Conservation (phyloP, 805 yeast genomes). For the Wickerhamomyces chaumierensis region DNA sequence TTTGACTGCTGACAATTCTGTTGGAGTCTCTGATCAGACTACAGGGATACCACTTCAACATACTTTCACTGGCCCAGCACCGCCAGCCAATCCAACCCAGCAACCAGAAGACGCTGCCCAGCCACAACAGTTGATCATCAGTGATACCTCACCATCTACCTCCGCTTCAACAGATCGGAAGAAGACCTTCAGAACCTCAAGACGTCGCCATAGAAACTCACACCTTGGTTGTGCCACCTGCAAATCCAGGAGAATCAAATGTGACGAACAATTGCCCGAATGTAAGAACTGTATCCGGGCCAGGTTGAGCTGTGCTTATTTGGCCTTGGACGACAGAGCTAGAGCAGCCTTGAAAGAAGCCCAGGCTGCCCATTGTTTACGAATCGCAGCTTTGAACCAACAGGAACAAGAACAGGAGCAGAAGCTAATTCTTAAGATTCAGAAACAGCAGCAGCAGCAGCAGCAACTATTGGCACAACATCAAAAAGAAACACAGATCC, state of each 20-base stretch:
- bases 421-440: not conserved
- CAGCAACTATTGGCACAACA: not conserved
- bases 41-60: too few species aligned
- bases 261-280: slow-evolving; percentile 52
- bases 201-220: slow-evolving; percentile 57
- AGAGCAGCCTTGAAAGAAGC: slow-evolving; percentile 38
- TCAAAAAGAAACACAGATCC: not conserved
- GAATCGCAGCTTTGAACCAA: slow-evolving; percentile 23
- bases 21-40: not conserved
- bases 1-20: too few species aligned
- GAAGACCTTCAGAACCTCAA: slow-evolving; percentile 16
- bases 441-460: not conserved
- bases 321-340: slow-evolving; percentile 35
- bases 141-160: too few species aligned
- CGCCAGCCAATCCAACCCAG: too few species aligned
- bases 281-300: slow-evolving; percentile 44
- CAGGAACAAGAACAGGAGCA: slow-evolving; percentile 3
- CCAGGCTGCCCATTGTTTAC: slow-evolving; percentile 26
- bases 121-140: slow-evolving; percentile 1
- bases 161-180: slow-evolving; percentile 2
- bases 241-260: slow-evolving; percentile 49
- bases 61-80: too few species aligned
- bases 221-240: slow-evolving; percentile 69
- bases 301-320: slow-evolving; percentile 36
- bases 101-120: slow-evolving; percentile 1